phyloP scores from a whole-genome alignment of 805 yeast genomes.

The Saccharomycopsis fodiens region DNA sequence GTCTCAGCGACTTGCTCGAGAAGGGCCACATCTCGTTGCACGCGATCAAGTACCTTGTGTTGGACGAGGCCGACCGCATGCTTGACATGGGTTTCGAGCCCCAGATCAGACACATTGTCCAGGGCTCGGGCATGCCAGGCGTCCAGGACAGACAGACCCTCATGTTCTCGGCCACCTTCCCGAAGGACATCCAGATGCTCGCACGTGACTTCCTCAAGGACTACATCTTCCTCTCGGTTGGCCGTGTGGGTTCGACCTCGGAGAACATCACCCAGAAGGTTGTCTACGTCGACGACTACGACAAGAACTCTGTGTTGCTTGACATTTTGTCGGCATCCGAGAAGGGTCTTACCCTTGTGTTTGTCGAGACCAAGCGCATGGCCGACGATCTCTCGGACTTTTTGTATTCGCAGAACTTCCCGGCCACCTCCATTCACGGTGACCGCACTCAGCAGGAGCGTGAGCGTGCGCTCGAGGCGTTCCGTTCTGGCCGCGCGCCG shows the following conservation, averaged over 20 bases:
- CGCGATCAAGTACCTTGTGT: conserved; percentile 86
- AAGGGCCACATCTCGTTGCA: conserved; percentile 88
- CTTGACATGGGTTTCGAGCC: conserved; percentile 99
- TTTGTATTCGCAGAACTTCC: conserved; percentile 80
- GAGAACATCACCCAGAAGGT: conserved; percentile 96
- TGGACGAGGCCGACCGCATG: conserved; percentile 99
- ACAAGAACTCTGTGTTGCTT: conserved; percentile 83
- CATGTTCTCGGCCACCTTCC: conserved; percentile 99
- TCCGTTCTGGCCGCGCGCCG: conserved; percentile 88
- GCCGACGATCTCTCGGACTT: conserved; percentile 94
- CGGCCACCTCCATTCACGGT: conserved; percentile 98
- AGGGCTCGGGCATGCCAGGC: conserved; percentile 96
- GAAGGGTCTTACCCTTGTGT: conserved; percentile 82
- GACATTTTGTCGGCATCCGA: conserved; percentile 80
- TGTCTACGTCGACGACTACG: conserved; percentile 85
- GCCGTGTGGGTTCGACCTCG: conserved; percentile 98
- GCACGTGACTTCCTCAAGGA: conserved; percentile 96
- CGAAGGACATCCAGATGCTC: conserved; percentile 91
- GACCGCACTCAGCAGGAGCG: conserved; percentile 97
- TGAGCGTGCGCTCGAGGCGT: conserved; percentile 92
- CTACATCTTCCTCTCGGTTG: conserved; percentile 93
- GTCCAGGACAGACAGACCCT: conserved; percentile 89
- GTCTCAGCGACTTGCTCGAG: conserved; percentile 91
- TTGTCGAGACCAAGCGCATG: conserved; percentile 98
- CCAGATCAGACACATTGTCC: conserved; percentile 96